Evolutionary conservation across 2,329 filamentous ascomycete species (phyloP).

Genomic region (Xylariaceae sp.): DNA sequence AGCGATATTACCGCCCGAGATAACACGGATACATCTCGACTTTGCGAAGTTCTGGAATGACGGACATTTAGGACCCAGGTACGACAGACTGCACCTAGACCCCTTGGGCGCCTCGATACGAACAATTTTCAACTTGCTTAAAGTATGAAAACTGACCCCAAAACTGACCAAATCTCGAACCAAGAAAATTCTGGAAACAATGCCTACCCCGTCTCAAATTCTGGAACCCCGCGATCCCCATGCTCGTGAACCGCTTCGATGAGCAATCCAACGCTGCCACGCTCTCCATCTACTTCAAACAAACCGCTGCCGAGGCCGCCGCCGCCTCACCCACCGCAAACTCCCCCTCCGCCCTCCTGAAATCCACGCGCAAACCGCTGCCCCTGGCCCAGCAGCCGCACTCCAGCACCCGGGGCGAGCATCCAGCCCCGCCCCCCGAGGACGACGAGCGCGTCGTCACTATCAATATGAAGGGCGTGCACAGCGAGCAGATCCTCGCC

Average conservation of each 20-base stretch:
- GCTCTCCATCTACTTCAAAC: slow-evolving; percentile 62
- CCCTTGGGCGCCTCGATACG: too few relatives aligned
- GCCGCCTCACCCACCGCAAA: slow-evolving; percentile 8
- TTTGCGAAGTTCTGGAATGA: slow-evolving; percentile 59
- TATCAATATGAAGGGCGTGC: slow-evolving; percentile 61
- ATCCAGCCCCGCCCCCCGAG: slow-evolving; percentile 44
- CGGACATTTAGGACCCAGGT: slow-evolving; percentile 73
- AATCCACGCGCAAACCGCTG: slow-evolving; percentile 17
- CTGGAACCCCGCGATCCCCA: slow-evolving; percentile 82
- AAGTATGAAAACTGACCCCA: too few relatives aligned
- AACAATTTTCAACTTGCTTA: too few relatives aligned
- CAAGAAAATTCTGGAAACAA: slow-evolving; percentile 82
- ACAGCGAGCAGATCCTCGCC: slow-evolving; percentile 58
- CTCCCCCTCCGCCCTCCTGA: slow-evolving; percentile 4
- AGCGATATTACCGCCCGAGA: slow-evolving; percentile 70
- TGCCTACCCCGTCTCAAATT: slow-evolving; percentile 86
- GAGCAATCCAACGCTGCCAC: slow-evolving; percentile 53
- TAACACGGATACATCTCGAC: slow-evolving; percentile 71
- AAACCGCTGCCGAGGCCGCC: slow-evolving; percentile 22
- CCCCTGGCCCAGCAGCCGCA: slow-evolving; percentile 35
- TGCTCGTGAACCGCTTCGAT: slow-evolving; percentile 70
- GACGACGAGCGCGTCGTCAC: slow-evolving; percentile 46
- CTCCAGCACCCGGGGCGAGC: slow-evolving; percentile 44
- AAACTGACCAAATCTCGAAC: too few relatives aligned
- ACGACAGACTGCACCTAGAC: slow-evolving; percentile 19